Base-by-base conservation (phyloP, 1,284 basidiomycete species). In the Megacollybia platyphylla region DNA sequence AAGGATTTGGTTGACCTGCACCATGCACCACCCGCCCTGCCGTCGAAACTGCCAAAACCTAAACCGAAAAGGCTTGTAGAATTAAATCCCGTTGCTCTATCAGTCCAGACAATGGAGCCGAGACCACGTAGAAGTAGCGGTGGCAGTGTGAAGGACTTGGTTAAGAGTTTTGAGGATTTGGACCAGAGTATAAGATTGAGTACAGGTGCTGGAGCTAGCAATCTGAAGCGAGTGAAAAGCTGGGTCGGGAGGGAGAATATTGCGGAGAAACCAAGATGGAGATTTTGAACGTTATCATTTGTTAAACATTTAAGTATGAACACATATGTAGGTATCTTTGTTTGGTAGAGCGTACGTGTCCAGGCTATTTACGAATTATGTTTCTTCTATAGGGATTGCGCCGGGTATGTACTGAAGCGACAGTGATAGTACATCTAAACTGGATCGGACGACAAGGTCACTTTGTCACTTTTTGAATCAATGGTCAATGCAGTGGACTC, bases 141-240 rank as follows among this genome's bases (percentile, higher is more conserved):
- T 9, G 66, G 68, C 42, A 83, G 79, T 51, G 82, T 86, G 41
- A 80, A 69, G 57, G 81, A 85, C 41, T 56, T 86, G 43, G 71
- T 84, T 39, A 65, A 60, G 53, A 69, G 64, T 32, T 86, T 76
- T 52, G 80, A 86, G 59, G 63, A 67, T 40, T 54, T 73, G 55
- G 62, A 69, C 31, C 50, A 55, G 48, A 34, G 20, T 24, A 2
- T 24, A 5, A 24, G 20, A 5, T 24, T 24, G 47, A 43, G 31
- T 50, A 54, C 28, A 51, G 26, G 24, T 35, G 20, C 36, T 46
- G 38, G 20, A 46, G 44, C 40, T 31, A 20, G 10, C 39, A 40
- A 7, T 43, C 17, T 9, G 28, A 26, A 24, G 42, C 29, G 18
- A 44, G 30, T 17, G 29, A 36, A 17, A 42, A 38, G 34, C 41